Conservation (phyloP, 1,284 basidiomycete species). For the Kwoniella shivajii region DNA sequence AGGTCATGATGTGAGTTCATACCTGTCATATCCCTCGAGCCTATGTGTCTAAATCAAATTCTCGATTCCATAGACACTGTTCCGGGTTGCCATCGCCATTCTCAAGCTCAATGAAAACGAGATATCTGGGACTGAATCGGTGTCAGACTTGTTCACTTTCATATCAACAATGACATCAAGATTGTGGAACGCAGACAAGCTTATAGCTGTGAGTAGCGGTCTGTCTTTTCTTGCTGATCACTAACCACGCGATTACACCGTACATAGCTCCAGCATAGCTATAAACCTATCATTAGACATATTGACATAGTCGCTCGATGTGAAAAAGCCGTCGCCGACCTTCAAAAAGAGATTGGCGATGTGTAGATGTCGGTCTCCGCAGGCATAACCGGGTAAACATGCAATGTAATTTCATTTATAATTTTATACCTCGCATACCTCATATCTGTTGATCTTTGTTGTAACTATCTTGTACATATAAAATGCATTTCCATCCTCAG, state of each 20-base stretch:
- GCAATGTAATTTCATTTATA: neutral
- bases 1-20: constrained; percentile 76
- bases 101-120: constrained; percentile 80
- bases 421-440: neutral
- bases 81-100: constrained; percentile 84
- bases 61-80: constrained; percentile 59
- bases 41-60: too few species aligned
- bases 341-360: constrained; percentile 14
- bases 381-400: neutral
- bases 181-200: constrained; percentile 87
- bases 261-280: constrained; percentile 41
- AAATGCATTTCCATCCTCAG: too few species aligned
- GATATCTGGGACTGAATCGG: constrained; percentile 75
- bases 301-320: constrained; percentile 69
- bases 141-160: constrained; percentile 81
- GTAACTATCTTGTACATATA: too few species aligned
- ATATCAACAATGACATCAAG: constrained; percentile 83
- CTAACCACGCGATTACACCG: neutral
- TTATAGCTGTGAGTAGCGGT: constrained; percentile 69
- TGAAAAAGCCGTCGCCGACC: constrained; percentile 23
- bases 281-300: constrained; percentile 55
- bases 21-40: too few species aligned
- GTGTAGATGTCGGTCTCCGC: neutral
- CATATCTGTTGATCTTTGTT: too few species aligned
- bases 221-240: neutral